phyloP scores from a whole-genome alignment of 2,329 filamentous ascomycete genomes.

The Beauveria scarabaeidicola region DNA sequence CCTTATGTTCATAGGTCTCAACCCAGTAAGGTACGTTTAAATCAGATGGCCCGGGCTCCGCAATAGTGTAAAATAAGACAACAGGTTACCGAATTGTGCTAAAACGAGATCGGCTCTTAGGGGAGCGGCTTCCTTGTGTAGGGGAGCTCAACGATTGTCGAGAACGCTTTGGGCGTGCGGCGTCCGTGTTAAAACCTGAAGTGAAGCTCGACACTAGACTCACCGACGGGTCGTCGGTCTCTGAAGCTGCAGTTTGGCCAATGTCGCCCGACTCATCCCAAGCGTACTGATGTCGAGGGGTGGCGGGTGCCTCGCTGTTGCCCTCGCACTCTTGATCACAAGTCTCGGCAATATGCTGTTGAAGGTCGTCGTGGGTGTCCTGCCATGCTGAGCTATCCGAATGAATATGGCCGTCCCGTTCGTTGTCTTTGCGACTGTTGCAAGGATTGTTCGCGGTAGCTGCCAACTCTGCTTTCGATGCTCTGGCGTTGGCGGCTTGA shows the following conservation, averaged over 20 bases:
- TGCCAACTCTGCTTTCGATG: too few species aligned
- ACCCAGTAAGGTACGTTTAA: too few species aligned
- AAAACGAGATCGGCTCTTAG: not conserved
- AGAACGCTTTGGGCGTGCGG: not conserved
- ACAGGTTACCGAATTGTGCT: not conserved
- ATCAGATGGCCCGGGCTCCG: too few species aligned
- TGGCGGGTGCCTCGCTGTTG: not conserved
- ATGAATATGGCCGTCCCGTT: not conserved
- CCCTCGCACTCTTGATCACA: slow-evolving; percentile 8
- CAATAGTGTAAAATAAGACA: too few species aligned
- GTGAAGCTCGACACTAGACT: slow-evolving; percentile 13
- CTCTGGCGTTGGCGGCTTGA: too few species aligned
- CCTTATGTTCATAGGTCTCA: too few species aligned
- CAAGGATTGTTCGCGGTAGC: not conserved
- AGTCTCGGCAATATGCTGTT: slow-evolving; percentile 7
- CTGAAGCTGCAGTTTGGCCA: not conserved
- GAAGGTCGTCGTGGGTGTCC: slow-evolving; percentile 10
- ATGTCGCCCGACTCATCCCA: not conserved
- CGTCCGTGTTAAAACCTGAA: slow-evolving; percentile 2
- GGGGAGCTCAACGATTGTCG: slow-evolving; percentile 7
- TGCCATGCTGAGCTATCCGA: not conserved
- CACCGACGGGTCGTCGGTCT: not conserved
- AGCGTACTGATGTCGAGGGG: not conserved
- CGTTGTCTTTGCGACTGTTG: not conserved
- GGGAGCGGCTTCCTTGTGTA: not conserved